phyloP scores from a whole-genome alignment of 805 yeast species.

The Sugiyamaella qingdaonensis region DNA sequence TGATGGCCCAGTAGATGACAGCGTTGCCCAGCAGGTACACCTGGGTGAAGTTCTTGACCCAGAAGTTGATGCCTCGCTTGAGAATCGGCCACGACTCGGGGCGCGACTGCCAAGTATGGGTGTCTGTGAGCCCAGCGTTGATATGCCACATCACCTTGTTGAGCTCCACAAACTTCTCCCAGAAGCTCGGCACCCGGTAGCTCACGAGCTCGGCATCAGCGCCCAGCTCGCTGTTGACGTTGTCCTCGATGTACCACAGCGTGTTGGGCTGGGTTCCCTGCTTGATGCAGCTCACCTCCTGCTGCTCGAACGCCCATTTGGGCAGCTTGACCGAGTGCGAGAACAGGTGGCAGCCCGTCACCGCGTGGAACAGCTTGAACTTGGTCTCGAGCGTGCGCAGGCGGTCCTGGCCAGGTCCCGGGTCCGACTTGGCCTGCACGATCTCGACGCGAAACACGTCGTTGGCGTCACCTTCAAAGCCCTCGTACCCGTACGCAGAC shows the following conservation, averaged over 20 bases:
- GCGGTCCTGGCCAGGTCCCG: slow-evolving; percentile 35
- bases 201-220: slow-evolving; percentile 31
- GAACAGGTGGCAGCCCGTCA: slow-evolving; percentile 64
- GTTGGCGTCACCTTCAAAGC: slow-evolving; percentile 60
- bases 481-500: slow-evolving; percentile 60
- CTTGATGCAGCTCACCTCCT: slow-evolving; percentile 83
- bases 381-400: slow-evolving; percentile 60
- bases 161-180: slow-evolving; percentile 50
- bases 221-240: slow-evolving; percentile 43
- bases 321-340: slow-evolving; percentile 75
- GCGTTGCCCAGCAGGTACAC: slow-evolving; percentile 65
- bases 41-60: slow-evolving; percentile 41
- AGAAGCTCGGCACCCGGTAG: slow-evolving; percentile 40
- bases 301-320: slow-evolving; percentile 79
- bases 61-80: slow-evolving; percentile 56
- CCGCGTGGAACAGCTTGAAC: slow-evolving; percentile 63
- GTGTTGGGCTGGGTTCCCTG: slow-evolving; percentile 65
- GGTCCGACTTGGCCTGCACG: slow-evolving; percentile 35
- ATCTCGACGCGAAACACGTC: slow-evolving; percentile 67
- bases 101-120: slow-evolving; percentile 49
- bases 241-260: slow-evolving; percentile 69
- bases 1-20: slow-evolving; percentile 49
- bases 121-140: slow-evolving; percentile 44
- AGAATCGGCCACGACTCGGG: slow-evolving; percentile 63
- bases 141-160: slow-evolving; percentile 53